These are phyloP conservation scores for Apiospora marii DNA, from an alignment of 2,329 filamentous ascomycete species.

Conservation along the genomic window DNA sequence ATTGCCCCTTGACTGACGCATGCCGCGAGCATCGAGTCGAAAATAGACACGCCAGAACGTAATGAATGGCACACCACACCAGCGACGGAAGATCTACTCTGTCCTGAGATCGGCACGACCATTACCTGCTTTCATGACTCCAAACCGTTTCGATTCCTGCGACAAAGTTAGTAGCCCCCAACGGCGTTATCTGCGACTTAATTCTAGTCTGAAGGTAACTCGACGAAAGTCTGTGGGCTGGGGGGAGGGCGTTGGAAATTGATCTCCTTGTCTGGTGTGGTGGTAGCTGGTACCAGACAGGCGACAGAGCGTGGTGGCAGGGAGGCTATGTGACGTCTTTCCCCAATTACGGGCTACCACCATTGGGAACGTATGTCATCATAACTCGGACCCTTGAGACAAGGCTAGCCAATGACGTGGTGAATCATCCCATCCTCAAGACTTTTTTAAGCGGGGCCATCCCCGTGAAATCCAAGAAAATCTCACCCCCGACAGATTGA, in stretches of 20 bases:
- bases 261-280: not conserved
- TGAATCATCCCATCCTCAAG: conserved; percentile 18
- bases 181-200: conserved; percentile 1
- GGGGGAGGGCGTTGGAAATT: not conserved
- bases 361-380: conserved; percentile 11
- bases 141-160: conserved; percentile 13
- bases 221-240: conserved; percentile 1
- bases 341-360: not conserved
- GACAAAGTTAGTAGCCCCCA: conserved; percentile 11
- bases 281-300: not conserved
- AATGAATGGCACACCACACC: not conserved
- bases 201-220: conserved; percentile 2
- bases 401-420: conserved; percentile 17
- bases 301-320: not conserved
- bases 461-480: conserved; percentile 16
- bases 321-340: conserved; percentile 12
- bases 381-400: conserved; percentile 17
- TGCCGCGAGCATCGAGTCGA: not conserved
- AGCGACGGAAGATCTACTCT: not conserved
- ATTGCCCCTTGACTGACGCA: conserved; percentile 4
- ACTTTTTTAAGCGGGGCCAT: conserved; percentile 10
- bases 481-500: not conserved
- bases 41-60: conserved; percentile 11
- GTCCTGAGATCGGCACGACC: conserved; percentile 2
- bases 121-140: not conserved